Base-by-base conservation (phyloP, 2,329 filamentous ascomycete species). In the Eutypa lata region DNA sequence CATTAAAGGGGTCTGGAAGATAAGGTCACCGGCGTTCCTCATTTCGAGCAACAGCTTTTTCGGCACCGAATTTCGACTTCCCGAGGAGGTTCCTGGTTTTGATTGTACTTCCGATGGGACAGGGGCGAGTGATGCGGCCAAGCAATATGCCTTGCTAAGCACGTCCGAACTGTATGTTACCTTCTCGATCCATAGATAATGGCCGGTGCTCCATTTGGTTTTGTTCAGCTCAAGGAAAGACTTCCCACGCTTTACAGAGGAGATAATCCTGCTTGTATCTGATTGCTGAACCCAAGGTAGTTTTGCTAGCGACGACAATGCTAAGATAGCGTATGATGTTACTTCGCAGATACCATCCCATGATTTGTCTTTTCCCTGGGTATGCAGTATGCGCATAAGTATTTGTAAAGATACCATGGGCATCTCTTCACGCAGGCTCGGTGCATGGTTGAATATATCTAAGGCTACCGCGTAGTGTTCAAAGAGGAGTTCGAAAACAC, bases 301-400 rank as follows among this genome's bases (percentile, higher is more conserved):
- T 8, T 24, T 14, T 3, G n/a, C 21, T 16, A 55, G n/a, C 2
- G 47, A 50, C 33, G 19, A 45, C 7, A 57, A 21, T 13, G 50
- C 43, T 19, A 57, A 42, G 16, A 53, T 24, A 11, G 31, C 50
- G 28, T 57, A 57, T 3, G 53, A 26, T 6, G 50, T 55, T 2
- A 47, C n/a, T 48, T 57, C 55, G 22, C 50, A 51, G 10, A 22
- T 42, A 10, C 37, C 28, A 11, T 42, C 42, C 55, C 55, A 57
- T 22, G 47, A 48, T 10, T 53, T 53, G 31, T 55, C 22, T 3
- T 10, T 3, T 19, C 42, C 7, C 28, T 57, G 55, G 6, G n/a
- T 19, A n/a, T 18, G 16, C 7, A 56, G 42, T 19, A 48, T 44
- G 2, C 33, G 37, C 11, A 43, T 38, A 6, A 53, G 18, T 4